Evolutionary conservation across 2,329 filamentous ascomycete genomes (phyloP).

Genomic region (Geosmithia morbida): DNA sequence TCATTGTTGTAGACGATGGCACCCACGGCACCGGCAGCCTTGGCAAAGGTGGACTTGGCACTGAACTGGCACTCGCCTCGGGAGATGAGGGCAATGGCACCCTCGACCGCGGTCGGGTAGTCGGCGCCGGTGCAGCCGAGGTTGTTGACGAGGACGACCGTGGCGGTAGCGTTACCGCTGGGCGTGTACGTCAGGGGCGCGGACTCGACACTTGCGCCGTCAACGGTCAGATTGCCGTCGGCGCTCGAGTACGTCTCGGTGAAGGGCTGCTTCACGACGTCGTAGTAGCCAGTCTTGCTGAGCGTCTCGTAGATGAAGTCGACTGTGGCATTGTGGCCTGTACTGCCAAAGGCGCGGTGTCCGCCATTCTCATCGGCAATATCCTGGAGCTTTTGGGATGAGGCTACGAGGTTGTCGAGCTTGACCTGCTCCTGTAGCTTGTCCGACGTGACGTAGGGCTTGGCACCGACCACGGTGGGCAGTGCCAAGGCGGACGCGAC

Average conservation of each 20-base stretch:
- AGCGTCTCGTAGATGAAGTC: slow-evolving; percentile 27
- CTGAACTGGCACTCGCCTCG: slow-evolving; percentile 46
- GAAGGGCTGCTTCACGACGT: slow-evolving; percentile 29
- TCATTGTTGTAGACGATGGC: slow-evolving; percentile 50
- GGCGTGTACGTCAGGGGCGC: slow-evolving; percentile 34
- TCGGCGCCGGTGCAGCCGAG: slow-evolving; percentile 38
- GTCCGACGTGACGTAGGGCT: slow-evolving; percentile 17
- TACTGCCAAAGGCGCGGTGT: slow-evolving; percentile 27
- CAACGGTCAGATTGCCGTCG: slow-evolving; percentile 13
- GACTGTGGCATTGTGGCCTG: slow-evolving; percentile 29
- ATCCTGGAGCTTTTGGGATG: slow-evolving; percentile 27
- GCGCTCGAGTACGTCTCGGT: slow-evolving; percentile 21
- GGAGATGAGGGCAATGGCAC: slow-evolving; percentile 43
- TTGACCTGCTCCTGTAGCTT: slow-evolving; percentile 23
- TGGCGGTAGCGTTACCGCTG: slow-evolving; percentile 22
- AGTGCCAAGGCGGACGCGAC: slow-evolving; percentile 1
- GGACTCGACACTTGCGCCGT: slow-evolving; percentile 11
- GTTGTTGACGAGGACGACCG: slow-evolving; percentile 31
- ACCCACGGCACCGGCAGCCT: slow-evolving; percentile 38
- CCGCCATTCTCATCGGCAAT: slow-evolving; percentile 25
- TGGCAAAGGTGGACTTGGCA: slow-evolving; percentile 40
- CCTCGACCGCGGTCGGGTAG: slow-evolving; percentile 34
- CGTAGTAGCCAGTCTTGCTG: slow-evolving; percentile 21
- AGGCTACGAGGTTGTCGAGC: slow-evolving; percentile 23
- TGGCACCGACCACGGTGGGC: slow-evolving; percentile 1